phyloP scores from a whole-genome alignment of 2,329 filamentous ascomycete genomes.

The Boeremia lycopersici region DNA sequence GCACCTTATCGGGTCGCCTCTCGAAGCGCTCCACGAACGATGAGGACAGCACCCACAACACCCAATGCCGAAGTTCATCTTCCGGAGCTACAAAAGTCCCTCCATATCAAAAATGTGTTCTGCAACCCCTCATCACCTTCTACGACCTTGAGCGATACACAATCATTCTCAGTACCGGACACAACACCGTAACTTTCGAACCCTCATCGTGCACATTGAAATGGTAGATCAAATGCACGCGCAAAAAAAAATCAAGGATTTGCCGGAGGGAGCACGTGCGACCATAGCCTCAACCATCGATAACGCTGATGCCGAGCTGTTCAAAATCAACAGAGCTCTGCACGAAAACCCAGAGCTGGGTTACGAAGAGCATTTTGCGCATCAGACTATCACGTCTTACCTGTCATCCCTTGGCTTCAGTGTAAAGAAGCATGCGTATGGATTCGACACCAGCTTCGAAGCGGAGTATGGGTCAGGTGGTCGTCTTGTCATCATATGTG shows the following conservation, averaged over 20 bases:
- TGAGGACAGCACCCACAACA: neutral
- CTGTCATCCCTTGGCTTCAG: conserved; percentile 21
- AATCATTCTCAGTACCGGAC: neutral
- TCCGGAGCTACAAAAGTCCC: conserved; percentile 1
- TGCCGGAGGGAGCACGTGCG: neutral
- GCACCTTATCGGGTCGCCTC: neutral
- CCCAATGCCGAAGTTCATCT: neutral
- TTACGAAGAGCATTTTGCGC: conserved; percentile 57
- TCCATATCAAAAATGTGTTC: neutral
- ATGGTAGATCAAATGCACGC: neutral
- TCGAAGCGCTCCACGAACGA: neutral
- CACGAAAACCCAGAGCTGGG: conserved; percentile 59
- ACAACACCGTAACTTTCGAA: neutral
- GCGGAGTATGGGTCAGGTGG: conserved; percentile 36
- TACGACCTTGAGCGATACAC: neutral
- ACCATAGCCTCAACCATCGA: conserved; percentile 19
- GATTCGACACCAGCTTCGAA: conserved; percentile 44
- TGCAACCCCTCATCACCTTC: neutral
- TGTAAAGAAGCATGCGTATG: conserved; percentile 42
- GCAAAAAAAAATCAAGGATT: neutral
- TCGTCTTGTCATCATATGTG: conserved; percentile 53
- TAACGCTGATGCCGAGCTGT: conserved; percentile 8
- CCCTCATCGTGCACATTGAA: neutral
- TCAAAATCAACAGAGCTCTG: conserved; percentile 54
- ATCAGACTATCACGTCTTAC: conserved; percentile 44